Conservation (phyloP, 148 eudicot species). For the Amaranthus hypochondriacus region DNA sequence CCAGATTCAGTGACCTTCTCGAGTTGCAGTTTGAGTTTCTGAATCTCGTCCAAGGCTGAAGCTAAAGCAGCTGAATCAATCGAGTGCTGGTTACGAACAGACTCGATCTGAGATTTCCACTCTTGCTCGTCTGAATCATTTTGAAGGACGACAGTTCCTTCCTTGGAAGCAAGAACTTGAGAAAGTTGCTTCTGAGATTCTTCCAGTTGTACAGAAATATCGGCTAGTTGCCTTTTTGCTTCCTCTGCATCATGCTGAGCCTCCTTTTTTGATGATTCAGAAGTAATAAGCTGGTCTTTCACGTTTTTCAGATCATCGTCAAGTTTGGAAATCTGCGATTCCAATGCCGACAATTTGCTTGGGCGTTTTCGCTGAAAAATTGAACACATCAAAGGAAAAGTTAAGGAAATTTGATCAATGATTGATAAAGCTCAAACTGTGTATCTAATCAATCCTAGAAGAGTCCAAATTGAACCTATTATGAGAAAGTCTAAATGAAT, state of each 20-base stretch:
- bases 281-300: slow-evolving; percentile 53
- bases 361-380: slow-evolving; percentile 53
- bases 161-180: slow-evolving; percentile 36
- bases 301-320: slow-evolving; percentile 60
- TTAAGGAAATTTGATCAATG: background rate
- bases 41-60: slow-evolving; percentile 53
- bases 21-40: slow-evolving; percentile 51
- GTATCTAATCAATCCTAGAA: too few species aligned
- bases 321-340: slow-evolving; percentile 76
- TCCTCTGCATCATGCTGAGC: slow-evolving; percentile 61
- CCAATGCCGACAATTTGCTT: slow-evolving; percentile 60
- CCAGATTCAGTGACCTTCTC: slow-evolving; percentile 40
- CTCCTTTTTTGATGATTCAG: slow-evolving; percentile 55
- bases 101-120: slow-evolving; percentile 38
- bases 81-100: slow-evolving; percentile 30
- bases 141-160: slow-evolving; percentile 28
- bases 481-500: too few species aligned
- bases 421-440: background rate
- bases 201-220: slow-evolving; percentile 52
- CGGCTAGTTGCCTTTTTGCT: slow-evolving; percentile 48
- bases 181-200: slow-evolving; percentile 54
- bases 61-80: slow-evolving; percentile 43
- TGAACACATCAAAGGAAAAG: background rate
- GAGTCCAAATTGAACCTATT: too few species aligned
- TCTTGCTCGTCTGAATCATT: slow-evolving; percentile 33